These are phyloP conservation scores for Chaetomium sp. DNA, from an alignment of 2,329 filamentous ascomycete genomes.

Conservation along the genomic window DNA sequence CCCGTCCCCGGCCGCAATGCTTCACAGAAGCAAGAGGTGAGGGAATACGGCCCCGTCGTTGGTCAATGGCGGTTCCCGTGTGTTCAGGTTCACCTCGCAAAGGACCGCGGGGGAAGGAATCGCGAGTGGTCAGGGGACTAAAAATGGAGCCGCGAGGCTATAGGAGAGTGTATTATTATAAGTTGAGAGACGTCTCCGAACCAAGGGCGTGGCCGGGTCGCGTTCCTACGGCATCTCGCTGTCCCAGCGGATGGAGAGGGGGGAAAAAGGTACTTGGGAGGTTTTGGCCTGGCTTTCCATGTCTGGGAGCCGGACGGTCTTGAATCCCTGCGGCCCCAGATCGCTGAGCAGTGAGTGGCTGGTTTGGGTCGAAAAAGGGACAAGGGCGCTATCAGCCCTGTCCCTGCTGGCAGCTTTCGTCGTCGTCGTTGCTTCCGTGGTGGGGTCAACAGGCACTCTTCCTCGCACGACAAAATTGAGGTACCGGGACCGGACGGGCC, in stretches of 20 bases:
- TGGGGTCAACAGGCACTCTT: constrained; percentile 17
- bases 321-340: background rate
- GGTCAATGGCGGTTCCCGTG: background rate
- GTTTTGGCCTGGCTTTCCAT: constrained; percentile 4
- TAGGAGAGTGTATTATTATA: background rate
- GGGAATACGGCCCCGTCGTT: background rate
- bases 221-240: constrained; percentile 8
- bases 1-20: background rate
- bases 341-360: background rate
- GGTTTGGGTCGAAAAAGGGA: constrained; percentile 13
- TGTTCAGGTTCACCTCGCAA: too few species aligned
- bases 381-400: constrained; percentile 16
- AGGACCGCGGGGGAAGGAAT: background rate
- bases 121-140: constrained; percentile 1
- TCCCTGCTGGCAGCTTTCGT: constrained; percentile 17
- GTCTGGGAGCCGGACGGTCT: background rate
- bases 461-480: constrained; percentile 4
- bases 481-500: constrained; percentile 11
- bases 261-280: background rate
- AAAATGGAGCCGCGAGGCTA: constrained; percentile 7
- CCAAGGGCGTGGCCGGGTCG: background rate
- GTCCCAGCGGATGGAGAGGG: background rate
- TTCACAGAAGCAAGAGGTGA: background rate
- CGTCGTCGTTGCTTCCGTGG: constrained; percentile 15
- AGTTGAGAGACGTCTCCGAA: background rate